Base-by-base conservation (phyloP, 2,329 filamentous ascomycete species). In the Daldinia sp. region DNA sequence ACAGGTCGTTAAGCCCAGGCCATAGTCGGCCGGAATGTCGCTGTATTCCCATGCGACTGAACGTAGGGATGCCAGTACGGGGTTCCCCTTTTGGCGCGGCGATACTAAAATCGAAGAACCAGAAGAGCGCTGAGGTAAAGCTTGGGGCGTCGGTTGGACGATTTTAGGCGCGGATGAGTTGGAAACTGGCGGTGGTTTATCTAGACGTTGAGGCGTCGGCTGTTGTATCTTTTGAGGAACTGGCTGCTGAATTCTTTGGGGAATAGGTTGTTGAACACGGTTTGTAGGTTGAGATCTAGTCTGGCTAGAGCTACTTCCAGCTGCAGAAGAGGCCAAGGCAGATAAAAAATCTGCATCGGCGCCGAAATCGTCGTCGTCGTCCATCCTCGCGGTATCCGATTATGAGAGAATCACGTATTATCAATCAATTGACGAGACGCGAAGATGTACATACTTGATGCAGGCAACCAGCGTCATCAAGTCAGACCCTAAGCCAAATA, bases 1-100 rank as follows among this genome's bases (percentile, higher is more conserved):
- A 73, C 94, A 97, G 5, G 94, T 96, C 0, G 93, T 96, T 39
- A 86, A 75, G 0, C 95, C 94, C 21, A 98, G 82, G 7, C 94
- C 90, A 76, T 96, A 99, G 79, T 99, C 95, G 29, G 94, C 92
- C 1, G 91, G 90, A n/a, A 97, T 97, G 73, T 98, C 94, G 64
- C 92, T 94, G 77, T 97, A 98, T 78, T 99, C 95, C 95, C 95
- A 99, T 0, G 93, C 87, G 61, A 96, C 83, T 0, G 90, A 89
- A 63, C 90, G 89, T 71, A 99, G 86, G 77, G 90, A 87, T 55
- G 92, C 90, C 27, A 99, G 81, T 50, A 98, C 91, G 0, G 95
- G 95, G 72, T 99, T 99, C 64, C 94, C 95, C 77, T 96, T 96
- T 77, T 99, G 94, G 37, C 94, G 88, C 13, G 92, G 90, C 32